Base-by-base conservation (phyloP, 257 asterid genomes). In the Nicotiana knightiana region DNA sequence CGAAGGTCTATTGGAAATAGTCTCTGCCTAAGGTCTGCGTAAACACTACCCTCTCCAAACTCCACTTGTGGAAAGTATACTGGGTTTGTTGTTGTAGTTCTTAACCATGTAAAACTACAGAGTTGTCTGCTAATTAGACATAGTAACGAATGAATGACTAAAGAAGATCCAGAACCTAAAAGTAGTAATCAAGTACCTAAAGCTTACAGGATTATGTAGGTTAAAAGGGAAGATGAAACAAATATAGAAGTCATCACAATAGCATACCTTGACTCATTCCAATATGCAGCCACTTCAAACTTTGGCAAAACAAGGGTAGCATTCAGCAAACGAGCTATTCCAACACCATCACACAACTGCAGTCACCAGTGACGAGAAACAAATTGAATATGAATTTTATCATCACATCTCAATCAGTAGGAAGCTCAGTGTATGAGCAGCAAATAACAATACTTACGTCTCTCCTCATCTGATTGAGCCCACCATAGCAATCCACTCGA, bases 391-490 rank as follows among this genome's bases (percentile, higher is more conserved):
- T 54, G 33, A 32, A 64, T 77, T 51, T 46, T 35, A 11, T 70
- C 81, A 39, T 59, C 81, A 18, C 32, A 84, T 65, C 75, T 39
- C 63, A 35, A 59, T 13, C 30, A 2, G 58, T 33, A 35, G 71
- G 55, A 57, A 61, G 21, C 16, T 32, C 59, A 21, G 39, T 61
- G 48, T 37, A 43, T 5, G 43, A 51, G 10, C 39, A 51, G 46
- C 63, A 13, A 65, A 66, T 18, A 53, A 54, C 65, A 53, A 80
- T 33, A 90, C 98, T 90, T 82, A 96, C 99, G 85, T 96, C 99
- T 90, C 99, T 91, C 89, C 98, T 94, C 99, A 96, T 94, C 92
- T 96, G 99, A 88, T 96, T 96, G 87, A 96, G 99, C 77, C 99
- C 99, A 83, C 99, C 99, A 84, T 92, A 96, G 92, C 99, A 96